Conservation (phyloP, 1,284 basidiomycete genomes). For the Coriolopsis trogii region DNA sequence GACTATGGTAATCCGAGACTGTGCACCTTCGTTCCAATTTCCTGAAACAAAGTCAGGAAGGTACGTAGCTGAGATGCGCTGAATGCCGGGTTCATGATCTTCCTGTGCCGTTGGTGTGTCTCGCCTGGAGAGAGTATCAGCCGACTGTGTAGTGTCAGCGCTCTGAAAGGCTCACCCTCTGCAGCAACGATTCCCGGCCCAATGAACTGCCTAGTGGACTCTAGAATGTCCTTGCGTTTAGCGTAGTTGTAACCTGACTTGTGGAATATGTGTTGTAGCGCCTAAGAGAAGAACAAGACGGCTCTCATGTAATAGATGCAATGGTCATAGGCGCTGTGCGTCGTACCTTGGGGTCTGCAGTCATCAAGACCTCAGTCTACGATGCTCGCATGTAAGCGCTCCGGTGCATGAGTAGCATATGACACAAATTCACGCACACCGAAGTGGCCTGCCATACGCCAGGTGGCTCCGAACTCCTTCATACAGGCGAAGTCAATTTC, state of each 20-base stretch:
- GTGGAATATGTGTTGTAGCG: conserved; percentile 38
- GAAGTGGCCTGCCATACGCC: conserved; percentile 28
- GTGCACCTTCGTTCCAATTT: conserved; percentile 42
- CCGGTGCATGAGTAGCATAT: too few relatives aligned
- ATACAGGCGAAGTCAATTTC: conserved; percentile 32
- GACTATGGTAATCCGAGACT: neutral
- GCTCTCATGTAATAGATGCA: neutral
- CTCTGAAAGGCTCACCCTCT: too few relatives aligned
- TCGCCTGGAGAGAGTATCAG: conserved; percentile 38
- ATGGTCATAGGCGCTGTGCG: neutral
- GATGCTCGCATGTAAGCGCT: neutral
- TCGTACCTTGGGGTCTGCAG: conserved; percentile 37
- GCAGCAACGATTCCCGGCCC: too few relatives aligned
- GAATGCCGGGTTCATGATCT: conserved; percentile 44
- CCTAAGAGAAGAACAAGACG: conserved; percentile 1
- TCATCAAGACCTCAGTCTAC: neutral
- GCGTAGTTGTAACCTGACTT: conserved; percentile 37
- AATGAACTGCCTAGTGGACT: conserved; percentile 33
- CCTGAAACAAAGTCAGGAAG: conserved; percentile 48
- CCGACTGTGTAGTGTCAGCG: too few relatives aligned
- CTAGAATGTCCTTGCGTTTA: conserved; percentile 26
- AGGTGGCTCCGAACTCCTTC: conserved; percentile 33
- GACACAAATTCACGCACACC: conserved; percentile 22
- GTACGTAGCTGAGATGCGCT: conserved; percentile 44
- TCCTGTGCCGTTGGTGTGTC: conserved; percentile 42